Evolutionary conservation across 2,329 filamentous ascomycete species (phyloP), one percentile per base, ranked within the genome.

Genomic region (Colletotrichum paranaense): DNA sequence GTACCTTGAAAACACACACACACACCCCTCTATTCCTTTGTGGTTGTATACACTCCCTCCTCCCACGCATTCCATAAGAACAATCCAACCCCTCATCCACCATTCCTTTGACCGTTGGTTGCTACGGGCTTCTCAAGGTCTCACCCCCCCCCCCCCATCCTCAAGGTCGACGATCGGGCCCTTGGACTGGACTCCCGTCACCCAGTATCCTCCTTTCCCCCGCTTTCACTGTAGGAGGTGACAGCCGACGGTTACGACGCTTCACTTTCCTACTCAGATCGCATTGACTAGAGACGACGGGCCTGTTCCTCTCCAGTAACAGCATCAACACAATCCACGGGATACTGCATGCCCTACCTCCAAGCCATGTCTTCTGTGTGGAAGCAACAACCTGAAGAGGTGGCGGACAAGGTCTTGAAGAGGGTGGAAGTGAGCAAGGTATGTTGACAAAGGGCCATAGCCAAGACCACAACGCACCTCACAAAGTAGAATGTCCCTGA

Each of bases 361-460:
- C 30, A 63, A 68, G 85, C 74, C 78, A 91, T 91, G 89, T 85
- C 89, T 78, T 91, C 90, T 77, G 88, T 89, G 73, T 88, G 88
- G 83, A 90, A 90, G 83, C 88, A 89, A 77, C 89, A 92, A 79
- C 90, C 90, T 49, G 90, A 92, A 80, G 88, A 85, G 78, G 91
- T 92, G 68, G 90, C 87, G 67, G 92, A 93, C 81, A 90, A 90
- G 82, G 91, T 94, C 69, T 87, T 94, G 79, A 92, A 92, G 82
- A 87, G 92, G 84, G 92, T 91, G 75, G 92, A 94, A 86, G 90
- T 94, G 78, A 92, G 92, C 87, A 94, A 93, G 88, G 92, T 94
- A 86, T 80, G 87, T 82, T 72, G n/a, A 30, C 26, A n/a, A 32
- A 62, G 49, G 74, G 42, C 30, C 32, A 5, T n/a, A 71, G 63